Conservation (phyloP, 2,329 filamentous ascomycete species). For the Ophiostoma piceae region DNA sequence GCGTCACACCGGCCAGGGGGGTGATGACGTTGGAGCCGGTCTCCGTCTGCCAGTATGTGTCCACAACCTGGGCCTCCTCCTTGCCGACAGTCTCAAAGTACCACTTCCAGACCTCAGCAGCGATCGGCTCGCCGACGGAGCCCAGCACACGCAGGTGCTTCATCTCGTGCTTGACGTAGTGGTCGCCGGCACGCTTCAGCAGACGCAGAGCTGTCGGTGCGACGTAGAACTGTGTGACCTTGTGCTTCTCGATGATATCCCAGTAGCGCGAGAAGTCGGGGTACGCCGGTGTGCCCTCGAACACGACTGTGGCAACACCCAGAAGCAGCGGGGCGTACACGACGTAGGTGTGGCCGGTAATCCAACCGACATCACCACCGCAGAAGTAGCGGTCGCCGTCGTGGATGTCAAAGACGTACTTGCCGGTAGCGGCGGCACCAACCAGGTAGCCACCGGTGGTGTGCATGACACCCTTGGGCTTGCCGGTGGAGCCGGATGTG, state of each 20-base stretch:
- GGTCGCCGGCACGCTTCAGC: slow-evolving; percentile 89
- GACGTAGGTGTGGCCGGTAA: slow-evolving; percentile 97
- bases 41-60: slow-evolving; percentile 99
- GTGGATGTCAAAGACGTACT: slow-evolving; percentile 98
- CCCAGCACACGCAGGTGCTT: slow-evolving; percentile 83
- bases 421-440: slow-evolving; percentile 87
- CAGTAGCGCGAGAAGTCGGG: slow-evolving; percentile 98
- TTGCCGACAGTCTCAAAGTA: slow-evolving; percentile 94
- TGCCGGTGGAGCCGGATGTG: slow-evolving; percentile 94
- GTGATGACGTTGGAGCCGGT: slow-evolving; percentile 96
- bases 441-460: slow-evolving; percentile 93
- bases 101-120: slow-evolving; percentile 99
- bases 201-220: slow-evolving; percentile 89
- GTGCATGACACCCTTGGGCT: slow-evolving; percentile 99
- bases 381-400: slow-evolving; percentile 93
- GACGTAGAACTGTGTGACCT: slow-evolving; percentile 96
- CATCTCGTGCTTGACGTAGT: slow-evolving; percentile 88
- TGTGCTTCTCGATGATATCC: slow-evolving; percentile 94
- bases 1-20: slow-evolving; percentile 84
- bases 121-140: slow-evolving; percentile 95
- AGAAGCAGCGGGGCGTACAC: slow-evolving; percentile 92
- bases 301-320: slow-evolving; percentile 91
- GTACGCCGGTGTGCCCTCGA: slow-evolving; percentile 95
- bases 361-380: slow-evolving; percentile 97
- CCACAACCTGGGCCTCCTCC: slow-evolving; percentile 86